Evolutionary conservation across 2,329 filamentous ascomycete species (phyloP).

Genomic region (Ambrosiella beaveri): DNA sequence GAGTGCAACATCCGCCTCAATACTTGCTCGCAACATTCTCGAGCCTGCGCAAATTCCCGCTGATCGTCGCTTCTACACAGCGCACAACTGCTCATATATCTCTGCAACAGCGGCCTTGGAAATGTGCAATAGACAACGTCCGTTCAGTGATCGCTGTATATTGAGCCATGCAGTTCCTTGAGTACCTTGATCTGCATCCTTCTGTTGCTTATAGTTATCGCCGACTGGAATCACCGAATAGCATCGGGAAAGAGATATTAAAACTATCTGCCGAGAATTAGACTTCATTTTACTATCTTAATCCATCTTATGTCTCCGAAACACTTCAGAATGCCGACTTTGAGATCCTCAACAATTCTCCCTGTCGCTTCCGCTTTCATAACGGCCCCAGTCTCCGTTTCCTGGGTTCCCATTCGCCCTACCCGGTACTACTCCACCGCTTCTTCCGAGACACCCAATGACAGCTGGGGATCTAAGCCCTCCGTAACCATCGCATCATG

Average conservation of each 20-base stretch:
- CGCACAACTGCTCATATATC: no score
- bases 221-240: neutral
- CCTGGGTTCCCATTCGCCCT: neutral
- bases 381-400: neutral
- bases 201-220: neutral
- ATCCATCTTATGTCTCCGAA: neutral
- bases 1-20: neutral
- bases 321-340: neutral
- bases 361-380: neutral
- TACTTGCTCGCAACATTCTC: neutral
- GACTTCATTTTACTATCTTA: neutral
- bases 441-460: neutral
- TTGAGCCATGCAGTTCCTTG: conserved; percentile 7
- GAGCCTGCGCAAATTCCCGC: neutral
- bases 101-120: neutral
- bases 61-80: neutral
- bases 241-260: neutral
- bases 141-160: conserved; percentile 5
- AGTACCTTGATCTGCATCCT: neutral
- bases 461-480: neutral
- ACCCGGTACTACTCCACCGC: neutral
- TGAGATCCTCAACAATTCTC: neutral
- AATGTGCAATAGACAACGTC: neutral
- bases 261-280: neutral
- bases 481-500: conserved; percentile 20